These are phyloP conservation scores for Mollisia scopiformis DNA, from an alignment of 2,329 filamentous ascomycete species.

Conservation along the genomic window DNA sequence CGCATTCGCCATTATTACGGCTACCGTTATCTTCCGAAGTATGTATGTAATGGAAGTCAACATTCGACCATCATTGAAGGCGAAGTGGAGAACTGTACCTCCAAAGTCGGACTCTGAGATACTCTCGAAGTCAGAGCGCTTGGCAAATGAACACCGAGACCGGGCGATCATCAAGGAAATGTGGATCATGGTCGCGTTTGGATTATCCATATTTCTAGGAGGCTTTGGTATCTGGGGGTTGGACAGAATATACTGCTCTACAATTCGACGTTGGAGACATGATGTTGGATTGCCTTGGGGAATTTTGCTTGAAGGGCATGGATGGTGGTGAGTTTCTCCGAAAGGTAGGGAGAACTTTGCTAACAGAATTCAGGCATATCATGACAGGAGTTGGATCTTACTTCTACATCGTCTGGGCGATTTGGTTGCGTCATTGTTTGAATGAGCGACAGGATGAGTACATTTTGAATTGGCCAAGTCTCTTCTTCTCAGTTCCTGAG, in stretches of 20 bases:
- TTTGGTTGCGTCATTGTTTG: conserved; percentile 71
- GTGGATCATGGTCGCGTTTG: conserved; percentile 67
- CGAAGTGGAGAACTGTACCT: conserved; percentile 40
- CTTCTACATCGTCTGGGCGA: conserved; percentile 72
- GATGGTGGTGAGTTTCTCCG: conserved; percentile 62
- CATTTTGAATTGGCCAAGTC: conserved; percentile 62
- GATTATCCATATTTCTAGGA: conserved; percentile 59
- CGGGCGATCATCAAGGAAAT: conserved; percentile 61
- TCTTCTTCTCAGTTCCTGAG: conserved; percentile 45
- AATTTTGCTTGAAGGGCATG: conserved; percentile 71
- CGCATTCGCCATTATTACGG: conserved; percentile 66
- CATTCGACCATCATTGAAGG: conserved; percentile 55
- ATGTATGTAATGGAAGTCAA: conserved; percentile 72
- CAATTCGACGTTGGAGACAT: conserved; percentile 53
- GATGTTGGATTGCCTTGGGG: conserved; percentile 72
- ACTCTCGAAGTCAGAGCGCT: conserved; percentile 33
- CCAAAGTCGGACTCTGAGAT: background rate
- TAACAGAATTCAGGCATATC: conserved; percentile 54
- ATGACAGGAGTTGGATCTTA: conserved; percentile 74
- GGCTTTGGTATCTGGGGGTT: conserved; percentile 71
- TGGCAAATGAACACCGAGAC: conserved; percentile 60
- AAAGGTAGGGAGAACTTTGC: background rate
- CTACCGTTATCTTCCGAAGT: conserved; percentile 56
- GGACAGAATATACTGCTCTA: conserved; percentile 64
- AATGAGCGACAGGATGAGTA: conserved; percentile 70